These are phyloP conservation scores for Flammula alnicola DNA, from an alignment of 1,284 basidiomycete species.

Conservation along the genomic window DNA sequence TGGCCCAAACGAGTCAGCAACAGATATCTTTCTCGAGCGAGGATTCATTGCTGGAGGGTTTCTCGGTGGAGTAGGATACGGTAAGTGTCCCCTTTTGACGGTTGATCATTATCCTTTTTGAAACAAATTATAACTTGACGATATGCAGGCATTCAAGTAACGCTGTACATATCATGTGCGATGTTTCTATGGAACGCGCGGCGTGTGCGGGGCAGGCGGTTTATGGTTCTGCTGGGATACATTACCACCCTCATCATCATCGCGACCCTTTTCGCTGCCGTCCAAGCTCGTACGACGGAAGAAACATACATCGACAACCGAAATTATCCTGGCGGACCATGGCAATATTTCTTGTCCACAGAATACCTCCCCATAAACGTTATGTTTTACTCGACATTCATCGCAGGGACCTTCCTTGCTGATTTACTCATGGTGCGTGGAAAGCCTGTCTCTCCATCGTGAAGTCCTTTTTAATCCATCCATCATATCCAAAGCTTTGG, in stretches of 20 bases:
- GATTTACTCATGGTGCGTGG: conserved; percentile 43
- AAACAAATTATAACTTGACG: background rate
- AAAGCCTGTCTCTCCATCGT: no score
- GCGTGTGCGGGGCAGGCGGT: conserved; percentile 29
- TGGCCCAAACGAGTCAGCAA: conserved; percentile 19
- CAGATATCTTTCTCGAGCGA: conserved; percentile 39
- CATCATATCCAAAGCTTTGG: conserved; percentile 40
- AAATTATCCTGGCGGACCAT: conserved; percentile 47
- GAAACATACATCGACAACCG: conserved; percentile 49
- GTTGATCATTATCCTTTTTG: background rate
- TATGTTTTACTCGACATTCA: conserved; percentile 45
- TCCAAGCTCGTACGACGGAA: conserved; percentile 44
- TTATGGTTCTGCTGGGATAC: conserved; percentile 42
- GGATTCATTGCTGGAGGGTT: conserved; percentile 42
- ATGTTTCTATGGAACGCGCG: conserved; percentile 44
- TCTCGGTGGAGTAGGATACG: conserved; percentile 38
- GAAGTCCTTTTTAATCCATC: background rate
- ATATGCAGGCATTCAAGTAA: conserved; percentile 40
- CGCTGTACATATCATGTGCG: conserved; percentile 43
- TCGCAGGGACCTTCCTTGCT: conserved; percentile 44
- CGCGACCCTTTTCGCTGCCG: conserved; percentile 44
- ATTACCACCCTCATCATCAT: conserved; percentile 43
- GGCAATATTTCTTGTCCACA: conserved; percentile 45
- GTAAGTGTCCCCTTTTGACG: conserved; percentile 19
- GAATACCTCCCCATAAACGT: conserved; percentile 45